Evolutionary conservation across 129 eudicot species (phyloP), one percentile per base, ranked within the genome.

Genomic region (Centella asiatica): DNA sequence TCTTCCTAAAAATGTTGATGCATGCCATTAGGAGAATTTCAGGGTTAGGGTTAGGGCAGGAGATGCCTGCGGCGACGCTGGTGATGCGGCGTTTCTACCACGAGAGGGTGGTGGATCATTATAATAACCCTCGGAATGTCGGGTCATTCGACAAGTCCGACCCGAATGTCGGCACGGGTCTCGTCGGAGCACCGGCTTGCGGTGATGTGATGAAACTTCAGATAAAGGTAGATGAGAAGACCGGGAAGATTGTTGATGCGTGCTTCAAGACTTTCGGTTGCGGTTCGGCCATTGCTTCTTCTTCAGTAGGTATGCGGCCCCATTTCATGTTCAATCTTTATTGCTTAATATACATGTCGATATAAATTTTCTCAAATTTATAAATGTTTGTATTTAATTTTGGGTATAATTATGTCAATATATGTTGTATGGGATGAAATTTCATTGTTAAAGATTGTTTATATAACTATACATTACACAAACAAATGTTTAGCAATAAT

Each of bases 141-240:
- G 99, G 99, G 8, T 85, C 99, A 2, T 92, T 92, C 60, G 99
- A 92, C 27, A 92, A 92, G 82, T 70, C 77, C 75, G 99, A 92
- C 65, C 86, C 99, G 1, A 74, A 70, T 28, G 96, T 92, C 12
- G 99, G 99, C 3, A 92, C 99, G 27, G 99, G 99, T 6, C 85
- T 92, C 4, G 99, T 92, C 8, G 96, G 99, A 24, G 99, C 99
- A 1, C 99, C 99, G 24, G 99, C 99, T 34, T 92, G 98, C 45
- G 98, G 98, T 19, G 98, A 92, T 69, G 98, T 92, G 12, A 92
- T 92, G 98, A 92, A 92, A 76, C 78, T 92, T 10, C 98, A 92
- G 70, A 87, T 92, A 28, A 84, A 74, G 79, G 90, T 92, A 20
- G 96, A 92, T 69, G 86, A 87, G 4, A 39, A 80, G 57, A 81